Conservation (phyloP, 352 stramenopile species). For the Pythium apleroticum region DNA sequence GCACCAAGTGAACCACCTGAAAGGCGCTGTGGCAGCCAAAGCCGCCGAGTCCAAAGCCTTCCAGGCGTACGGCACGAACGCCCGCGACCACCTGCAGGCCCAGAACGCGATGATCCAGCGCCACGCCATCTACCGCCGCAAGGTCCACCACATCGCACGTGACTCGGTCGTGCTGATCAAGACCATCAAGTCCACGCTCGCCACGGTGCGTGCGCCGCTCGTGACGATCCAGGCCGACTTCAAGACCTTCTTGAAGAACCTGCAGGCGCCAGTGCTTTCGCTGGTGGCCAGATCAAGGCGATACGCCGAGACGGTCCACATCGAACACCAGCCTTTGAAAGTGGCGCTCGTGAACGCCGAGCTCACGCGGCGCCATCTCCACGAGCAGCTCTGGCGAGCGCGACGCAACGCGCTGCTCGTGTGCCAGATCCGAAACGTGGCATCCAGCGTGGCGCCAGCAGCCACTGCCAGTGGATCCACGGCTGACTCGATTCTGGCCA, state of each 20-base stretch:
- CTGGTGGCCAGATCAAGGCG: slow-evolving; percentile 47
- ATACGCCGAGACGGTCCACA: slow-evolving; percentile 47
- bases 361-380: slow-evolving; percentile 54
- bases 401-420: slow-evolving; percentile 57
- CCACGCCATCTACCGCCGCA: slow-evolving; percentile 50
- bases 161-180: slow-evolving; percentile 42
- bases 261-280: slow-evolving; percentile 50
- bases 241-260: slow-evolving; percentile 41
- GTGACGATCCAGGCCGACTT: slow-evolving; percentile 58
- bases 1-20: slow-evolving; percentile 68
- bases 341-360: slow-evolving; percentile 41
- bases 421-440: slow-evolving; percentile 59
- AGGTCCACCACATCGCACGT: slow-evolving; percentile 45
- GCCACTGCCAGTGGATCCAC: neutral
- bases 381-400: slow-evolving; percentile 69
- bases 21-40: slow-evolving; percentile 71
- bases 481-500: slow-evolving; percentile 14
- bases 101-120: slow-evolving; percentile 58
- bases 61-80: slow-evolving; percentile 63
- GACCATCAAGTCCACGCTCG: slow-evolving; percentile 40
- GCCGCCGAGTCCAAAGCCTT: slow-evolving; percentile 69
- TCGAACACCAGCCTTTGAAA: slow-evolving; percentile 56
- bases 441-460: neutral
- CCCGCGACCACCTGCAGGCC: slow-evolving; percentile 57
- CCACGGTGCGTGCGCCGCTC: slow-evolving; percentile 47